Conservation (phyloP, 106 monocot species). For the Ottelia alismoides region DNA sequence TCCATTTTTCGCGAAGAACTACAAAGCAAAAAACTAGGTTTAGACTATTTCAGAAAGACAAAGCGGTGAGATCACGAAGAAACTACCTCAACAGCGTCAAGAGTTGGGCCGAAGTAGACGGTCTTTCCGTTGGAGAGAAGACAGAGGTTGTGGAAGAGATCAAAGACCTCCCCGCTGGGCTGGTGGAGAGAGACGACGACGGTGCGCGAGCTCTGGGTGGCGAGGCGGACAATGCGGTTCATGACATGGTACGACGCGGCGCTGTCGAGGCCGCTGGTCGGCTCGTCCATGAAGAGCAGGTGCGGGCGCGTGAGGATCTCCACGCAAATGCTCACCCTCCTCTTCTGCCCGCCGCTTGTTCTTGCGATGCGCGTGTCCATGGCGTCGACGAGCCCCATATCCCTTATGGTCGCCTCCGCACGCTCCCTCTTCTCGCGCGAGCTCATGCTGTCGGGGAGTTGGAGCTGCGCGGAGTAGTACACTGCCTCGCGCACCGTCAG, state of each 20-base stretch:
- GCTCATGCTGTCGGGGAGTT: constrained; percentile 44
- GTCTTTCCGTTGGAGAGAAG: constrained; percentile 51
- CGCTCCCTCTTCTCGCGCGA: constrained; percentile 31
- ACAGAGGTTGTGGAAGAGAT: constrained; percentile 51
- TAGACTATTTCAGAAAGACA: too few relatives aligned
- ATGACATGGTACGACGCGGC: constrained; percentile 55
- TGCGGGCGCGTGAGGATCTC: constrained; percentile 27
- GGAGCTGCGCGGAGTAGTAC: constrained; percentile 58
- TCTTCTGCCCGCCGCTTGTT: constrained; percentile 33
- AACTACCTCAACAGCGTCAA: constrained; percentile 25
- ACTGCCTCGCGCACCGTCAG: constrained; percentile 63
- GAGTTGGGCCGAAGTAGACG: constrained; percentile 43
- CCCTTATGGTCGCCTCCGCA: constrained; percentile 42
- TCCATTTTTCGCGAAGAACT: constrained; percentile 23
- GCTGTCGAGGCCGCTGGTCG: constrained; percentile 35
- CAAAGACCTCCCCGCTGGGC: constrained; percentile 58
- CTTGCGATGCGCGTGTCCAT: constrained; percentile 9
- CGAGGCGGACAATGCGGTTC: constrained; percentile 30
- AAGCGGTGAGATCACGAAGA: too few relatives aligned
- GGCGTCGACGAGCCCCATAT: constrained; percentile 46
- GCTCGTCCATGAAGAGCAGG: constrained; percentile 33
- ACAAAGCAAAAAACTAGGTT: too few relatives aligned
- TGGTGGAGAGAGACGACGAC: constrained; percentile 53
- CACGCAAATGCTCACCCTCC: constrained; percentile 35
- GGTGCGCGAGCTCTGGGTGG: constrained; percentile 27